Base-by-base conservation (phyloP, 2,329 filamentous ascomycete genomes). In the Penicillium vulpinum region DNA sequence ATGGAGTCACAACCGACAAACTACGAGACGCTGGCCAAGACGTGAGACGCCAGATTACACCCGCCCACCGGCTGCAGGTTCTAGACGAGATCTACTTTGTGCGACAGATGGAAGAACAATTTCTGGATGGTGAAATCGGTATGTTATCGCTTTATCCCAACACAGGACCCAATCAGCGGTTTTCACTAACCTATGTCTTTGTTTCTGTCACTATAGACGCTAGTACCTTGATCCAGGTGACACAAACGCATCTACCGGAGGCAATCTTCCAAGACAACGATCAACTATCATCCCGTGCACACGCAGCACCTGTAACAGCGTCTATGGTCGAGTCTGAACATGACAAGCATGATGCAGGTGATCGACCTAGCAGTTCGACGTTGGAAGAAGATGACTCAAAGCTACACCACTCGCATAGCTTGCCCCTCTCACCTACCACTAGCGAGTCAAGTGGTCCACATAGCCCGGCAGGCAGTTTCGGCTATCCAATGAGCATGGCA, bases 11-110 rank as follows among this genome's bases (percentile, higher is more conserved):
- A 4, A 70, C 69, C n/a, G 66, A 70, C 5, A 73, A 70, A 35
- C 52, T 73, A 15, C 65, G 65, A 35, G 71, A 73, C 24, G 71
- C 71, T 8, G 69, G 70, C 29, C 70, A 72, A 39, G 68, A 71
- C 16, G 70, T 73, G 18, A 65, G 71, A 36, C 69, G 70, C 4
- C 69, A 70, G 40, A 73, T 73, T 36, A 60, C 58, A 2, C 71
- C 71, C 8, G 39, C 61, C 4, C 61, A 70, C 33, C 61, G 69
- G 24, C 57, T 73, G 5, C 64, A 67, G 21, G 66, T 73, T 5
- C 62, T 73, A 2, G 70, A 72, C 45, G 71, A 73, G 53, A 73
- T 73, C 41, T 73, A 73, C 53, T 67, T 64, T 24, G 71, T 73
- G 5, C 67, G 71, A 16, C 63, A 65, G 13, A 68, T 71, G 59